Evolutionary conservation across 1,284 basidiomycete genomes (phyloP), one percentile per base, ranked within the genome.

Genomic region (Microbotryum intermedium): DNA sequence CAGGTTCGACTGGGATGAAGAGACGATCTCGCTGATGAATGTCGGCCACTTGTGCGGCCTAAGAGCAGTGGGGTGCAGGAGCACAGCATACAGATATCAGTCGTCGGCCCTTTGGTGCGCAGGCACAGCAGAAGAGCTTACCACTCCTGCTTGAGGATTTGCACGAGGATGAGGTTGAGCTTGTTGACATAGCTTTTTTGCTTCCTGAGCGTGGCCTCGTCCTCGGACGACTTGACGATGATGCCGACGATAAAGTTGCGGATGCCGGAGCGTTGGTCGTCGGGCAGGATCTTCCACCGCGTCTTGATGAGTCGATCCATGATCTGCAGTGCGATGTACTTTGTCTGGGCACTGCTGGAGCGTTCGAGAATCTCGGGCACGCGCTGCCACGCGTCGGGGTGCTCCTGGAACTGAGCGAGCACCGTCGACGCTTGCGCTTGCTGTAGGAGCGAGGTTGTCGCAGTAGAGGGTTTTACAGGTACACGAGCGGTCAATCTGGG

Each of bases 141-240:
- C 95, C 95, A 99, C 74, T 97, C 95, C 79, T 98, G 95, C 78
- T 98, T 99, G 69, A 99, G 80, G 65, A 99, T 97, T 90, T 97
- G 73, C 6, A 99, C 90, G 47, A 99, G 81, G 29, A 94, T 92
- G 52, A 97, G 81, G 75, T 99, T 97, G 66, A 99, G 83, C 79
- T 99, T 99, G 76, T 95, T 94, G 71, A 98, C 76, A 73, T 93
- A 97, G 8, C 90, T 89, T 81, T 90, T 97, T 79, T 98, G 91
- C 74, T 88, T 86, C 64, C 90, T 82, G 80, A 97, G 82, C 34
- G 83, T 81, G 48, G 67, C 63, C 60, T 76, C 48, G 81, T 69
- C 78, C 73, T 94, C 91, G 73, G 91, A 88, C 49, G 89, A 84
- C 75, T 92, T 90, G 65, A 98, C 89, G 18, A 90, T 95, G 62